These are phyloP conservation scores for Chrysoporthe puriensis DNA, from an alignment of 2,329 filamentous ascomycete genomes.

Conservation along the genomic window DNA sequence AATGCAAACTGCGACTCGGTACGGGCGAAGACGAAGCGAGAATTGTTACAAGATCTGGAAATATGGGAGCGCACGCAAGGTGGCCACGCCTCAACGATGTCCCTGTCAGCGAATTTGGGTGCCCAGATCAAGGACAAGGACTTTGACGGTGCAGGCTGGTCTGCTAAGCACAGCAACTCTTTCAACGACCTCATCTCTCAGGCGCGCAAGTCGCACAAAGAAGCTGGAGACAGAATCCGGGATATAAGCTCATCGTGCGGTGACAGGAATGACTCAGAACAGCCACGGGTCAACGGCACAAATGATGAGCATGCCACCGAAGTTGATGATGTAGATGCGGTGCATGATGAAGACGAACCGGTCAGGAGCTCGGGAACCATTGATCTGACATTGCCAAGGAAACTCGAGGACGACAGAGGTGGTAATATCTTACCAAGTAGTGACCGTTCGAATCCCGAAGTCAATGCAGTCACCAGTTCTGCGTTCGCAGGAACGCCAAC, in stretches of 20 bases:
- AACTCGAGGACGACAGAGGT: background rate
- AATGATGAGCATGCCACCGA: background rate
- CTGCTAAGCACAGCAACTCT: constrained; percentile 69
- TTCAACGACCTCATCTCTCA: constrained; percentile 81
- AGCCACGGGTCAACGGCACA: background rate
- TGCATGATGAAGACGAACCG: background rate
- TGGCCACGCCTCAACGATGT: constrained; percentile 51
- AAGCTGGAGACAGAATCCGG: constrained; percentile 26
- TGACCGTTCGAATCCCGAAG: background rate
- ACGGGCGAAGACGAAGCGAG: constrained; percentile 68
- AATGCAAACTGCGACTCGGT: constrained; percentile 94
- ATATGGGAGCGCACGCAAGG: constrained; percentile 87
- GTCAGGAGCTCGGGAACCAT: background rate
- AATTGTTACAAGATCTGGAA: constrained; percentile 79
- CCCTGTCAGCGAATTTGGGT: constrained; percentile 42
- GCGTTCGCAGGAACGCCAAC: background rate
- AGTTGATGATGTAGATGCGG: background rate
- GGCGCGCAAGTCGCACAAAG: constrained; percentile 59
- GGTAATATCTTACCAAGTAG: background rate
- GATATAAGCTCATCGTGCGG: background rate
- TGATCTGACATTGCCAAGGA: constrained; percentile 5
- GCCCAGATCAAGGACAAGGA: constrained; percentile 79
- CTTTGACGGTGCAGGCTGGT: constrained; percentile 81
- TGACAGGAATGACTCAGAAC: background rate
- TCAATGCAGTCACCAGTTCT: constrained; percentile 5